Evolutionary conservation across 1,284 basidiomycete genomes (phyloP), one percentile per base, ranked within the genome.

Genomic region (Cryptococcus sp.): DNA sequence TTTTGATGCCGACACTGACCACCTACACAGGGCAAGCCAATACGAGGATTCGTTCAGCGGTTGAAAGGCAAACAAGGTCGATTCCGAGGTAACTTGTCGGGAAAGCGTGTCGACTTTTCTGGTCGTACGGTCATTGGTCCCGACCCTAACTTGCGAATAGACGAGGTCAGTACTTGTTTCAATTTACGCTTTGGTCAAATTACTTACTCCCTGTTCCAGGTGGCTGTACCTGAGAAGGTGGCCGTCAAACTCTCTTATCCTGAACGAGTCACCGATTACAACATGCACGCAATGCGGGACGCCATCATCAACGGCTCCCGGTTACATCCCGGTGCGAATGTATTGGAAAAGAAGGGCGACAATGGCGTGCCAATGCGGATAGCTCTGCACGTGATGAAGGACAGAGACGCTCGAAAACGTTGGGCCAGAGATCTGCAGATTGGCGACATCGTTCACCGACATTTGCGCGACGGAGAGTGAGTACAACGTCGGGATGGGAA

Each of bases 1-100:
- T 13, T 20, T 39, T 25, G 19, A 40, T 45, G 15, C 22, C 38
- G 10, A 11, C 20, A 11, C 54, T 10, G 43, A 41, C 20, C 17
- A 22, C 23, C 8, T 10, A 27, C 7, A 17, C 89, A 89, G 48
- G 86, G 89, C 75, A 94, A 95, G 71, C 93, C 94, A 3, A 94
- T 94, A 67, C 87, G 93, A 60, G 96, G 96, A 16, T 97, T 99
- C 73, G 96, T 97, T 52, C 96, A 99, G 75, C 90, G 96, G 19
- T 82, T 99, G 58, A 99, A 99, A 81, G 96, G 96, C 47, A 99
- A 99, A 78, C 93, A 98, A 78, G 96, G 96, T 71, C 93, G 96
- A 57, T 99, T 99, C 82, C 86, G 96, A 77, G 96, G 96, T 30
- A 99, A 99, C 76, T 83, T 99, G 19, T 98, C 94, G 0, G 96